Base-by-base conservation (phyloP, 2,329 filamentous ascomycete genomes). In the Tolypocladium tropicale region DNA sequence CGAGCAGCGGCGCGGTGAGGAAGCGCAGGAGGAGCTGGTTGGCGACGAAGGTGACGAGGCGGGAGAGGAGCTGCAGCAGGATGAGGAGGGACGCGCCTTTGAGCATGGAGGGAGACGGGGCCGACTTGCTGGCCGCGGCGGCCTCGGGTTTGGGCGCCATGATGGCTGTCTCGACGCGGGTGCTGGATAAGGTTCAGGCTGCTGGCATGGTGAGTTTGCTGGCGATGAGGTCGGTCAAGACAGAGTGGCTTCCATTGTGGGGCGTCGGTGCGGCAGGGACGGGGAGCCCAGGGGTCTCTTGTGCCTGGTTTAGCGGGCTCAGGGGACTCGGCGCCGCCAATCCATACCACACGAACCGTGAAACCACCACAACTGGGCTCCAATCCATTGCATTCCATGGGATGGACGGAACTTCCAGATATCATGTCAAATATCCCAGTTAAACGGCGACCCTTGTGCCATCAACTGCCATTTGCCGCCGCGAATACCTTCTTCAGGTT, bases 1-100 rank as follows among this genome's bases (percentile, higher is more conserved):
- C 94, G 1, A 99, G 81, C 0, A 95, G 79, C 57, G 87, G 82
- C 0, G 94, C 92, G 1, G 91, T 95, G 49, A 97, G 76, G 68
- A 89, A 93, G 37, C 93, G 89, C 9, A 99, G 80, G 33, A 99
- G 82, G 39, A 95, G 70, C 71, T 99, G 93, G 73, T 97, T 99
- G 67, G 94, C 88, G 62, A 87, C 72, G 72, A 99, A 99, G 28
- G 93, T 97, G 60, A 95, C 76, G 55, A 86, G 85, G 58, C 93
- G 87, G n/a, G 93, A 96, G 49, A 80, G 79, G 60, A 99, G 78
- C 72, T 97, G 94, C 49, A 96, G 84, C 53, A 89, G 75, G 67
- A 99, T 95, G 62, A 99, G 82, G 66, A 94, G 85, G 16, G 89
- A 88, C 54, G 90, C 90, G 56, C 90, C 90, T 58, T 84, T 82